phyloP scores from a whole-genome alignment of 2,329 filamentous ascomycete species.

The Cryphonectria naterciae region DNA sequence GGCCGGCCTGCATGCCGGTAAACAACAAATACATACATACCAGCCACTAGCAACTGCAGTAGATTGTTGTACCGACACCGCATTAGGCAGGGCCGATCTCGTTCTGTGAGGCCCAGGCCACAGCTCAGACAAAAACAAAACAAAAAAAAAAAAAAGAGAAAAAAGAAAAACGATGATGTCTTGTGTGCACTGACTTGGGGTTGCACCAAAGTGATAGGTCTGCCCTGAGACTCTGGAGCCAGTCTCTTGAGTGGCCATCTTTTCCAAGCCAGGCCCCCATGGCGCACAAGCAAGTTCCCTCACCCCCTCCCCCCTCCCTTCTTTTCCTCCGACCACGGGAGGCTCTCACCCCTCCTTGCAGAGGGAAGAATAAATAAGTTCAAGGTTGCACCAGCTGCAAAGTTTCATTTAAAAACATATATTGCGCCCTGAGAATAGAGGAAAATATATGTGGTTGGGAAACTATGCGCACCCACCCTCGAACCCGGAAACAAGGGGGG shows the following conservation, averaged over 20 bases:
- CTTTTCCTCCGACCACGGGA: not conserved
- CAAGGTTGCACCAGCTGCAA: not conserved
- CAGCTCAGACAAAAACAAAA: not conserved
- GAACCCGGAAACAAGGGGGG: not conserved
- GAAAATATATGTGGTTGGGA: not conserved
- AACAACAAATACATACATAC: not conserved
- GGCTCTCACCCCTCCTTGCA: not conserved
- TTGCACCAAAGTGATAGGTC: not conserved
- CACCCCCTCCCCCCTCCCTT: not conserved
- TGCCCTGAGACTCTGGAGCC: not conserved
- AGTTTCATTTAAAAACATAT: not conserved
- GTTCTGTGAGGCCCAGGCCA: not conserved
- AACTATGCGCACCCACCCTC: not conserved
- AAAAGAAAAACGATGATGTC: not conserved
- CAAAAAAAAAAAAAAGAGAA: not conserved
- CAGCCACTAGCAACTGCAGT: not conserved
- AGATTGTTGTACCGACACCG: not conserved
- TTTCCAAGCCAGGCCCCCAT: not conserved
- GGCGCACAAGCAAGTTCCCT: not conserved
- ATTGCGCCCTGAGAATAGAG: not conserved
- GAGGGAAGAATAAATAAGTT: not conserved
- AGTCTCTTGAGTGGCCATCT: not conserved
- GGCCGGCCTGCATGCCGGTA: not conserved
- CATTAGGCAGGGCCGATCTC: not conserved
- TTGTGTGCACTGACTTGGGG: not conserved